phyloP scores from a whole-genome alignment of 192 early-diverging fungal genomes.

The Umbelopsis ramanniana region DNA sequence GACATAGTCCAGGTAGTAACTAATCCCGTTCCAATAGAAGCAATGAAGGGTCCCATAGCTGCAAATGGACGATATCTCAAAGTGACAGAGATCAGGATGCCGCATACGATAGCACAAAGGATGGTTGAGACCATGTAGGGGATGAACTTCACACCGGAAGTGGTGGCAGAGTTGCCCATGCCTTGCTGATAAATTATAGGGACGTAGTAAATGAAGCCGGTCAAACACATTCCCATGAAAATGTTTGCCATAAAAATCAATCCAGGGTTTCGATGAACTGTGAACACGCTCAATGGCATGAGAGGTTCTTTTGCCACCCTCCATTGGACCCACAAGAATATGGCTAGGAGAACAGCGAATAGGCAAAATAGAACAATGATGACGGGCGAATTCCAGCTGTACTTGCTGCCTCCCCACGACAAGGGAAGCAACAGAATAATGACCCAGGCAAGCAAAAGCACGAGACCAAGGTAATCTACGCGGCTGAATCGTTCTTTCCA shows the following conservation, averaged over 20 bases:
- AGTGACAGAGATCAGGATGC: conserved; percentile 60
- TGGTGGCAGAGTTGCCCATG: conserved; percentile 67
- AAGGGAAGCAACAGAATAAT: conserved; percentile 69
- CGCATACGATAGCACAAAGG: conserved; percentile 62
- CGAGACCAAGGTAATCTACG: conserved; percentile 57
- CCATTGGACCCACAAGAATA: conserved; percentile 72
- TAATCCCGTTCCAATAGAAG: conserved; percentile 62
- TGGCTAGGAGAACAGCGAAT: conserved; percentile 46
- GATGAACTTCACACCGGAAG: conserved; percentile 71
- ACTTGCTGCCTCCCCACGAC: conserved; percentile 71
- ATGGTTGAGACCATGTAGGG: conserved; percentile 72
- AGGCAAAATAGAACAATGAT: conserved; percentile 59
- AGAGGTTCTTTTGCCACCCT: conserved; percentile 68
- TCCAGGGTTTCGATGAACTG: conserved; percentile 49
- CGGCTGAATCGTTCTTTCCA: conserved; percentile 55
- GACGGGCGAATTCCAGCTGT: conserved; percentile 65
- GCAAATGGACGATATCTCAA: conserved; percentile 67
- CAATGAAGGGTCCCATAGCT: conserved; percentile 63
- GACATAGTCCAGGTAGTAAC: conserved; percentile 53
- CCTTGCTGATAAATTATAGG: conserved; percentile 76
- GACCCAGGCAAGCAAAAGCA: conserved; percentile 54
- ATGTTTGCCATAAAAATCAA: conserved; percentile 46
- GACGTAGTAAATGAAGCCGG: conserved; percentile 68
- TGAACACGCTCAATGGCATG: conserved; percentile 63
- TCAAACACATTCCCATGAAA: conserved; percentile 37